Conservation (phyloP, 148 eudicot genomes). For the Vaccinium myrtillus region DNA sequence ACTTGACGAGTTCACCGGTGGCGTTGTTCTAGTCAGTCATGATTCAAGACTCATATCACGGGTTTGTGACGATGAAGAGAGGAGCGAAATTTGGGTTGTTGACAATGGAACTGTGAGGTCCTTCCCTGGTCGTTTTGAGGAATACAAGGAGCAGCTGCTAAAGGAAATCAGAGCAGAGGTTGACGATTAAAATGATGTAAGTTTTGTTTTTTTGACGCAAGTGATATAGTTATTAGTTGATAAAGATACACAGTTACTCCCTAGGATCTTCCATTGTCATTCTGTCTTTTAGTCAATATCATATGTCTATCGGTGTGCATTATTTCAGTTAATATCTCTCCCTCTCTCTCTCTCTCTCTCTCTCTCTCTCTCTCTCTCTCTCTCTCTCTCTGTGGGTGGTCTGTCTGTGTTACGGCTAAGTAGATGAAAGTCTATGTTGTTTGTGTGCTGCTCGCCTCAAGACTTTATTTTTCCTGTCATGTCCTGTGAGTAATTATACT, state of each 20-base stretch:
- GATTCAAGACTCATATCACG: conserved; percentile 57
- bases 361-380: background rate
- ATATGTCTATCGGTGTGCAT: background rate
- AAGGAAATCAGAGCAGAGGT: conserved; percentile 54
- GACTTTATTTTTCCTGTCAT: background rate
- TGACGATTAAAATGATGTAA: conserved; percentile 30
- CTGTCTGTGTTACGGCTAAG: background rate
- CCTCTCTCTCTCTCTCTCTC: no score
- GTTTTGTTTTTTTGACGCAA: background rate
- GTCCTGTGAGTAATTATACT: background rate
- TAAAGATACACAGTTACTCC: background rate
- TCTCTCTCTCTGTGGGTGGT: background rate
- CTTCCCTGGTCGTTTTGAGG: conserved; percentile 46
- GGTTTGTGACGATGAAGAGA: conserved; percentile 53
- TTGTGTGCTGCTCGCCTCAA: background rate
- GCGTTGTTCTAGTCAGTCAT: conserved; percentile 57
- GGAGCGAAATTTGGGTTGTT: conserved; percentile 25
- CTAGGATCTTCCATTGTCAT: conserved; percentile 1
- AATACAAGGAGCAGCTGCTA: conserved; percentile 52
- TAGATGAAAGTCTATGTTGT: background rate
- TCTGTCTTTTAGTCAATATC: background rate
- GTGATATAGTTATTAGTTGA: background rate
- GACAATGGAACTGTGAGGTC: conserved; percentile 43
- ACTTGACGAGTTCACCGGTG: conserved; percentile 55
- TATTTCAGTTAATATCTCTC: background rate